phyloP scores from a whole-genome alignment of 2,329 filamentous ascomycete genomes.

The Sarocladium oryzae region DNA sequence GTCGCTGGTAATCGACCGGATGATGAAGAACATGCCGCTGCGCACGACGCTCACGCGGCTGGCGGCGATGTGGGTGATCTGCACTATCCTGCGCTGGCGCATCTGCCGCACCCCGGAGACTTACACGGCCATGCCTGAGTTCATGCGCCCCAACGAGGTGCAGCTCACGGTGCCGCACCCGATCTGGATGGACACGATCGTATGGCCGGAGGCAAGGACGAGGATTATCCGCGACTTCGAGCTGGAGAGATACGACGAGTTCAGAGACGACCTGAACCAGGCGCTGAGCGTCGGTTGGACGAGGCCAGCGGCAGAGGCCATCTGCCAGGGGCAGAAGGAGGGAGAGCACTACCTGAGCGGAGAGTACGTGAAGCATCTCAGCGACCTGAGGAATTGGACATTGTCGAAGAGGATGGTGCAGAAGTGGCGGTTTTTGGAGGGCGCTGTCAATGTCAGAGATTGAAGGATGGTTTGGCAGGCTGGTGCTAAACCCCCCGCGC shows the following conservation, averaged over 20 bases:
- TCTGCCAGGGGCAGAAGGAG: neutral
- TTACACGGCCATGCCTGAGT: constrained; percentile 18
- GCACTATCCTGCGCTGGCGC: constrained; percentile 15
- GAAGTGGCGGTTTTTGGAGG: constrained; percentile 2
- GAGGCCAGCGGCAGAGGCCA: constrained; percentile 2
- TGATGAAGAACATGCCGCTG: constrained; percentile 12
- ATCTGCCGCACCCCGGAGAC: constrained; percentile 18
- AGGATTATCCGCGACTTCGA: constrained; percentile 14
- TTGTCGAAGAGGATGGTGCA: neutral
- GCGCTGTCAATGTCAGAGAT: constrained; percentile 1
- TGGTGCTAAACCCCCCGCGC: no score
- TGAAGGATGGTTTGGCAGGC: neutral
- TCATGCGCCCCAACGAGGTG: constrained; percentile 17
- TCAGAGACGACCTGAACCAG: neutral
- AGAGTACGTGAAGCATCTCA: constrained; percentile 2
- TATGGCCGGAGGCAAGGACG: constrained; percentile 16
- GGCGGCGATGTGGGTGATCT: constrained; percentile 15
- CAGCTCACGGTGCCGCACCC: constrained; percentile 20
- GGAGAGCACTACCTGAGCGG: constrained; percentile 5
- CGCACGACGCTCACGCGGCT: constrained; percentile 14
- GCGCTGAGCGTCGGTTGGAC: neutral
- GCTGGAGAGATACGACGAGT: neutral
- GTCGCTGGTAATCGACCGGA: constrained; percentile 14
- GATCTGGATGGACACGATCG: constrained; percentile 19
- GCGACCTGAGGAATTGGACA: constrained; percentile 5